A percentile compares a stretch with the other conserved stretches of the same genome.
Conservation (phyloP, 768 basidiomycete genomes). For the Collybia sp. region DNA sequence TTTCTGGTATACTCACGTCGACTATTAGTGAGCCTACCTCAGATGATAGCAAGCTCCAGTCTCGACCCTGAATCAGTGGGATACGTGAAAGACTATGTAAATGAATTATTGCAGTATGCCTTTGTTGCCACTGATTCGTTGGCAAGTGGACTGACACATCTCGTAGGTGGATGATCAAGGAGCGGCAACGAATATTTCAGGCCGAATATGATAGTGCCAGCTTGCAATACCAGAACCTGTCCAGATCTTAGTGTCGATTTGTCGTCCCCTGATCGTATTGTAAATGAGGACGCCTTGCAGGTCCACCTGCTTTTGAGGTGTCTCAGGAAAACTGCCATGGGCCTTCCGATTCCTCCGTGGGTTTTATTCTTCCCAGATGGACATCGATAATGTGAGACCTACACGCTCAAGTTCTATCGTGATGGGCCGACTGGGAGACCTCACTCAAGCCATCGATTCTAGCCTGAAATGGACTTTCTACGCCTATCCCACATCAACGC, state of each 20-base stretch:
- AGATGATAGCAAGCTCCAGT: slow-evolving; percentile 84
- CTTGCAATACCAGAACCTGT: slow-evolving; percentile 77
- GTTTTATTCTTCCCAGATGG: no score
- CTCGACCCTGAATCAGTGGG: slow-evolving; percentile 85
- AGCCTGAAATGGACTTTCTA: no score
- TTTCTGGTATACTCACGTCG: slow-evolving; percentile 5
- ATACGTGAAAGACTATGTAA: slow-evolving; percentile 84
- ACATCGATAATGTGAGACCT: no score
- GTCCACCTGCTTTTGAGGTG: no score
- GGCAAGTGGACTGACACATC: not conserved
- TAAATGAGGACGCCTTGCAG: no score
- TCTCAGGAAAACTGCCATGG: no score
- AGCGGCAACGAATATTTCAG: slow-evolving; percentile 70
- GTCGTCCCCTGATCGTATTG: no score
- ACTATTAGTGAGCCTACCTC: slow-evolving; percentile 77
- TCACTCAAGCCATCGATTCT: no score
- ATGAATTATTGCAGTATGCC: slow-evolving; percentile 75
- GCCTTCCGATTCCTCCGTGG: no score
- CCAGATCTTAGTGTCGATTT: slow-evolving; percentile 39
- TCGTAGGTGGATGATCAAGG: slow-evolving; percentile 72
- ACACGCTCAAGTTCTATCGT: no score
- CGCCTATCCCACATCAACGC: no score
- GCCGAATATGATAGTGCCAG: slow-evolving; percentile 76
- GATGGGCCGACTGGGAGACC: no score
- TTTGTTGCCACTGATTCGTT: not conserved